phyloP scores from a whole-genome alignment of 257 asterid species.

The Forsythia suspensa region DNA sequence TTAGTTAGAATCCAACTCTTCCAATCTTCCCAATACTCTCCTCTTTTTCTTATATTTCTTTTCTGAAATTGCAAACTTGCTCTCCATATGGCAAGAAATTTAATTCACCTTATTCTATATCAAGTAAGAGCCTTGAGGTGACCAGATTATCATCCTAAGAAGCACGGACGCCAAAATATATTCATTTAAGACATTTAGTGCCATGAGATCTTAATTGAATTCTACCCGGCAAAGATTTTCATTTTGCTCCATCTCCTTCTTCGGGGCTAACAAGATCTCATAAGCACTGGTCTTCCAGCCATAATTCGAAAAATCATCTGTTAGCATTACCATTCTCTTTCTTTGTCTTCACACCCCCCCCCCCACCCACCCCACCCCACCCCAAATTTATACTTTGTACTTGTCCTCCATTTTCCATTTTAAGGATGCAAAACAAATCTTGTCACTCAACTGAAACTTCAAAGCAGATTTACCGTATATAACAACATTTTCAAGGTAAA shows the following conservation, averaged over 20 bases:
- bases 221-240: neutral
- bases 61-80: neutral
- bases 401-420: neutral
- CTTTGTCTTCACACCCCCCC: neutral
- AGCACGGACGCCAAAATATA: neutral
- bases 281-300: neutral
- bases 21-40: neutral
- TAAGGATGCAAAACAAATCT: neutral
- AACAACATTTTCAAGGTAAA: neutral
- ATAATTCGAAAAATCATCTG: neutral
- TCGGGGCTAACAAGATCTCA: neutral
- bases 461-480: neutral
- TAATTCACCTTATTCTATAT: neutral
- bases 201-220: neutral
- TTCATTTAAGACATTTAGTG: neutral
- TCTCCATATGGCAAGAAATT: neutral
- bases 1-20: neutral
- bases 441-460: neutral
- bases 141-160: neutral
- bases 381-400: neutral
- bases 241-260: neutral
- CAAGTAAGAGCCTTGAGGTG: neutral
- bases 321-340: neutral
- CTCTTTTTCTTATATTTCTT: neutral
- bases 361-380: neutral